Conservation (phyloP, 2,329 filamentous ascomycete species). For the Penicillium freii region DNA sequence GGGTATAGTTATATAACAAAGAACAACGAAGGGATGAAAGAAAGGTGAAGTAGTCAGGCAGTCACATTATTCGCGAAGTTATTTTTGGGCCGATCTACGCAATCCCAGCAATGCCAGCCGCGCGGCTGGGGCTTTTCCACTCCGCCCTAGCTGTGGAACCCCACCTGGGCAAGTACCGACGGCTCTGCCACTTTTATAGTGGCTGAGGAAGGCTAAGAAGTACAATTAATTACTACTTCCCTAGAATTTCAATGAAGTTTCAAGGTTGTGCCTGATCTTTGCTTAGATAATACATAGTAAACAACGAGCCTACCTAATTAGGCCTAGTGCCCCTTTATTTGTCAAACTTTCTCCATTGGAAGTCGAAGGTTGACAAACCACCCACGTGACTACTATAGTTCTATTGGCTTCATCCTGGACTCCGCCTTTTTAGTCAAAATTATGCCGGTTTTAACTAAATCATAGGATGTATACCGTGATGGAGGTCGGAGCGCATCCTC, state of each 20-base stretch:
- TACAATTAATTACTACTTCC: too few species aligned
- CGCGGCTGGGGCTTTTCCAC: slow-evolving; percentile 17
- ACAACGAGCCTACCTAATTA: not conserved
- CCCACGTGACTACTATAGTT: not conserved
- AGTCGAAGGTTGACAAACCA: not conserved
- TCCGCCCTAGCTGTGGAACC: slow-evolving; percentile 2
- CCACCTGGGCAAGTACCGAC: not conserved
- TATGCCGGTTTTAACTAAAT: not conserved
- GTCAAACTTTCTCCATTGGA: not conserved
- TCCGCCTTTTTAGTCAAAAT: not conserved
- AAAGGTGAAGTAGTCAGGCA: slow-evolving; percentile 15
- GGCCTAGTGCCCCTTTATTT: not conserved
- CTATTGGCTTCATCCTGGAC: not conserved
- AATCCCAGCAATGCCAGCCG: slow-evolving; percentile 27
- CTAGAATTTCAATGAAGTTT: not conserved
- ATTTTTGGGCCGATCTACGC: slow-evolving; percentile 26
- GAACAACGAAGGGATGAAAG: slow-evolving; percentile 1
- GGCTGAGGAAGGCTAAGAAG: not conserved
- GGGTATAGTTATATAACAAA: not conserved
- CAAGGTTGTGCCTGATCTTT: not conserved
- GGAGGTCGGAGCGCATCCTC: not conserved
- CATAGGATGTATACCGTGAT: not conserved
- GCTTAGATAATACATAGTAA: not conserved
- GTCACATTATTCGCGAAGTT: slow-evolving; percentile 21
- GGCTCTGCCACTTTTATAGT: not conserved